These are phyloP conservation scores for Aspergillus chevalieri DNA, from an alignment of 2,329 filamentous ascomycete genomes.

Conservation along the genomic window DNA sequence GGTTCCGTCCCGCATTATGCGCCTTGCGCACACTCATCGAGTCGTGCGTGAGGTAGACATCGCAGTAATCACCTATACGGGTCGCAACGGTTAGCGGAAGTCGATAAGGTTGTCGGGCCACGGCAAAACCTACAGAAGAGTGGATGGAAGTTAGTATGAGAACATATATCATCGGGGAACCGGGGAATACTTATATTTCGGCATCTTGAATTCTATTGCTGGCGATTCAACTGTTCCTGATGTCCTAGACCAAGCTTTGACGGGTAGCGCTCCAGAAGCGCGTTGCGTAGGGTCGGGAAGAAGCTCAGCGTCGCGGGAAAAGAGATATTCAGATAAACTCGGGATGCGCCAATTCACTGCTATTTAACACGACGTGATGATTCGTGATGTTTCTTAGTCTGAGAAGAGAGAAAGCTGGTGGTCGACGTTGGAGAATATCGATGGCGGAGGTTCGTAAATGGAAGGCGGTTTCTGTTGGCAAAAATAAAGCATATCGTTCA, in stretches of 20 bases:
- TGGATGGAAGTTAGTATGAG: slow-evolving; percentile 41
- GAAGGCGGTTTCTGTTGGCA: not conserved
- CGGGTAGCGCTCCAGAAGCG: slow-evolving; percentile 11
- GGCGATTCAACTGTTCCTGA: slow-evolving; percentile 3
- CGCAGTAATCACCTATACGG: slow-evolving; percentile 78
- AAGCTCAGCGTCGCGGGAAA: not conserved
- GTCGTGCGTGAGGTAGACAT: slow-evolving; percentile 99
- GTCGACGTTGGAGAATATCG: not conserved
- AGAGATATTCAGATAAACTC: not conserved
- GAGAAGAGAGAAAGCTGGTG: not conserved
- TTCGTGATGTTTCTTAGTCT: not conserved
- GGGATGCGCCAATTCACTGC: not conserved
- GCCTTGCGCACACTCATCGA: slow-evolving; percentile 99
- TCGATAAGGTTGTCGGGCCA: not conserved
- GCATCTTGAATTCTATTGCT: slow-evolving; percentile 55
- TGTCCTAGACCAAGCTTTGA: slow-evolving; percentile 4
- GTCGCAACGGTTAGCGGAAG: slow-evolving; percentile 1
- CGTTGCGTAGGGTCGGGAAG: slow-evolving; percentile 11
- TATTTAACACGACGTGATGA: not conserved
- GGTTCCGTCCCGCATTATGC: slow-evolving; percentile 93
- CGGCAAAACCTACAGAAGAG: slow-evolving; percentile 60
- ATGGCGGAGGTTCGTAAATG: not conserved
- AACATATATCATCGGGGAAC: slow-evolving; percentile 3
- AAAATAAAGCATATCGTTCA: not conserved
- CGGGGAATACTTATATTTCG: slow-evolving; percentile 65